Base-by-base conservation (phyloP, 1,284 basidiomycete species). In the Pulchroboletus neoregius region DNA sequence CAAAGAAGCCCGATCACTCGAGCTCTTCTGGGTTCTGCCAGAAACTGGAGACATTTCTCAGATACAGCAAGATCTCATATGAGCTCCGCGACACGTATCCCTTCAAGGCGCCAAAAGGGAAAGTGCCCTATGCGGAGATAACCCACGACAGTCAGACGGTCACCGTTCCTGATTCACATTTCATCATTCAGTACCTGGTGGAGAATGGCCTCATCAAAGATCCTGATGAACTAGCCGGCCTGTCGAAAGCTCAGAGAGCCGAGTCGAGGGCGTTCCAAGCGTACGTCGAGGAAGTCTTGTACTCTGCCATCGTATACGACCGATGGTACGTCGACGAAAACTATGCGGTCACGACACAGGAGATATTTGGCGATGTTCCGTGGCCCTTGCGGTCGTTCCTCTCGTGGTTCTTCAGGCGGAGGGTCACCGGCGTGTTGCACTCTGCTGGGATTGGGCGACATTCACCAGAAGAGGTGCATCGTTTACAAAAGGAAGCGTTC, bases 231-330 rank as follows among this genome's bases (percentile, higher is more conserved):
- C 35, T 55, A 15, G 64, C 65, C 0, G 52, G 46, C 8, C 35
- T 66, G 51, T 63, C 67, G 3, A 18, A 53, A 2, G 49, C 23
- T 11, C 65, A 68, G 42, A 61, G 18, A 39, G 65, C 55, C 30
- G 66, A 66, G 36, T 67, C 67, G 15, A 53, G 65, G 43, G 65
- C 67, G 9, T 67, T 62, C 43, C 66, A 67, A 22, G 65, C 53
- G 5, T 69, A 63, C 39, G 20, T 66, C 26, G 65, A 66, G 46
- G 67, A 68, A 27, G 6, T 60, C 43, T 12, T 69, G 45, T 67
- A 67, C 30, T 12, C 24, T 13, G 60, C 65, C 11, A 33, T 66
- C 44, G 46, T 68, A 2, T 56, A 55, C 43, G 63, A 66, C 38
- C 52, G 66, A 24, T 68, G 66, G 65, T 53, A 4, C 38, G 6